Evolutionary conservation across 1,284 basidiomycete species (phyloP).

Genomic region (Cutaneotrichosporon cutaneum): DNA sequence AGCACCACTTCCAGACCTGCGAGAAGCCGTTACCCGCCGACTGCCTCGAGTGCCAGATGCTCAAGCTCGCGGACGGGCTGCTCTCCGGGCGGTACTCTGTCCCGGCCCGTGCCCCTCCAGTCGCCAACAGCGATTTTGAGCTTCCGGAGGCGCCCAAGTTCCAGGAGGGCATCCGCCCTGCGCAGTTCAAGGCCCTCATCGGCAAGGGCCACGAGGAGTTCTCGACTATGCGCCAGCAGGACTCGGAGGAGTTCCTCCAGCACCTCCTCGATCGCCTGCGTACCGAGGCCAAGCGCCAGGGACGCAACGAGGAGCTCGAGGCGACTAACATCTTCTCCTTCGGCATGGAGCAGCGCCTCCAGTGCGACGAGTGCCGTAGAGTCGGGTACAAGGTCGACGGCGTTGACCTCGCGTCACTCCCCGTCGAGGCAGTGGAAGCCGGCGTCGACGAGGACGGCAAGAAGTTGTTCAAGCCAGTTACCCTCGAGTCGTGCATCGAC

Average conservation of each 20-base stretch:
- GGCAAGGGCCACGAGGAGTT: constrained; percentile 94
- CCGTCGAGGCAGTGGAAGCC: constrained; percentile 66
- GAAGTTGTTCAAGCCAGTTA: constrained; percentile 66
- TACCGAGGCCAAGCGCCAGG: constrained; percentile 62
- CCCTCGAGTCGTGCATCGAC: constrained; percentile 68
- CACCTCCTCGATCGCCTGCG: constrained; percentile 73
- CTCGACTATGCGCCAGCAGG: constrained; percentile 94
- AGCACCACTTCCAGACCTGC: constrained; percentile 66
- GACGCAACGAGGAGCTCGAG: constrained; percentile 52
- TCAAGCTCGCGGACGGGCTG: constrained; percentile 88
- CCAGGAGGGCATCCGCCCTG: constrained; percentile 82
- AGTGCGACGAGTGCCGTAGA: constrained; percentile 77
- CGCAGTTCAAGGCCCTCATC: constrained; percentile 82
- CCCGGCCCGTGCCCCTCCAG: constrained; percentile 55
- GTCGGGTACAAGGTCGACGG: constrained; percentile 84
- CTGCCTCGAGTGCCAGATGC: constrained; percentile 93
- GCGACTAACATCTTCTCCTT: constrained; percentile 78
- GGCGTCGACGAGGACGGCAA: constrained; percentile 64
- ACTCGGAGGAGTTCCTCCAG: constrained; percentile 91
- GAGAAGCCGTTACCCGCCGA: constrained; percentile 68
- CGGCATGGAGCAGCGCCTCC: constrained; percentile 77
- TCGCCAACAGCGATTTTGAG: constrained; percentile 41
- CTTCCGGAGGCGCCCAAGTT: constrained; percentile 56
- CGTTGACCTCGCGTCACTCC: constrained; percentile 74
- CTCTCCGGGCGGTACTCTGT: constrained; percentile 87